These are phyloP conservation scores for Kodamaea fukazawae DNA, from an alignment of 805 yeast species.

Conservation along the genomic window DNA sequence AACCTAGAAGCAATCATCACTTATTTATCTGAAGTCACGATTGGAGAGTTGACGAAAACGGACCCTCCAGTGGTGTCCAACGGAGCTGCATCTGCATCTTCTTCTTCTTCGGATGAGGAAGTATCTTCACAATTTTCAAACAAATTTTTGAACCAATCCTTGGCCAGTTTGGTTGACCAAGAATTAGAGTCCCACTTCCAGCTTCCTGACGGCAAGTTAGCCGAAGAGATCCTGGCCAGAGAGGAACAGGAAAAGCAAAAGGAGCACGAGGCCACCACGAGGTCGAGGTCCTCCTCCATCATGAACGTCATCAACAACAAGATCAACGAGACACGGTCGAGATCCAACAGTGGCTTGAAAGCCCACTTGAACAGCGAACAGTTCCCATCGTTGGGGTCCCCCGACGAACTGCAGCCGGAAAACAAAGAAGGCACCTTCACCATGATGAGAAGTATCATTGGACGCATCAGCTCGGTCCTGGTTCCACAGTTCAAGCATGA, in stretches of 20 bases:
- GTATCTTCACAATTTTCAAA: constrained; percentile 8
- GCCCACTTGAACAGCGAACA: constrained; percentile 25
- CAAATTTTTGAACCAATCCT: constrained; percentile 9
- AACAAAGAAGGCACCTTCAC: constrained; percentile 23
- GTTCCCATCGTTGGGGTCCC: constrained; percentile 23
- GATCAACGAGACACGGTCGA: constrained; percentile 31
- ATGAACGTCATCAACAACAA: constrained; percentile 33
- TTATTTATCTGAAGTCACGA: constrained; percentile 35
- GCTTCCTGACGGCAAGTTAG: constrained; percentile 26
- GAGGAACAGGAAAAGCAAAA: constrained; percentile 11
- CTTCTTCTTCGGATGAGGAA: constrained; percentile 7
- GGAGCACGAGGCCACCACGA: constrained; percentile 6
- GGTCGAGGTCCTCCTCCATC: constrained; percentile 40
- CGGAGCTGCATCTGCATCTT: constrained; percentile 6
- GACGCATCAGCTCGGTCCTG: constrained; percentile 27
- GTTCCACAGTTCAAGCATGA: constrained; percentile 13
- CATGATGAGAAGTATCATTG: constrained; percentile 36
- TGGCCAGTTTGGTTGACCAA: constrained; percentile 29
- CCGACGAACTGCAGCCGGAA: constrained; percentile 7
- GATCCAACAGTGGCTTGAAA: constrained; percentile 32
- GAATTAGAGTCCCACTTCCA: constrained; percentile 25
- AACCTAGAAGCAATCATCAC: constrained; percentile 42
- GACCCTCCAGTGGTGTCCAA: constrained; percentile 4
- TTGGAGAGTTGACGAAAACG: constrained; percentile 23
- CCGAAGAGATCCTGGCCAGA: constrained; percentile 14